phyloP scores from a whole-genome alignment of 2,329 filamentous ascomycete genomes.

The Hypoxylon sp. region DNA sequence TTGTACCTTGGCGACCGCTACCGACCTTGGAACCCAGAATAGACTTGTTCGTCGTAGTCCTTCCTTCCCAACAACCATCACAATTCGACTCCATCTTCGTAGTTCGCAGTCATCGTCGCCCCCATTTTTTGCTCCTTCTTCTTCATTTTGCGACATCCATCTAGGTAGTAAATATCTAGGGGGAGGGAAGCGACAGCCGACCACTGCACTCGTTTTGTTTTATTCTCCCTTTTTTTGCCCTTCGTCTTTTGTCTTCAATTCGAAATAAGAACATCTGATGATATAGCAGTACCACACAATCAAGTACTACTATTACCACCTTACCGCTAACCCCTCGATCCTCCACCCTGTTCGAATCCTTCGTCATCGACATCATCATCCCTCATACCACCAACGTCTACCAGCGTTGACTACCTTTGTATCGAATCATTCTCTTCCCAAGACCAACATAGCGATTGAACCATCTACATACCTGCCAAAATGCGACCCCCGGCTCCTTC shows the following conservation, averaged over 20 bases:
- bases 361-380: slow-evolving; percentile 21
- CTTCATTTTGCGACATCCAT: slow-evolving; percentile 15
- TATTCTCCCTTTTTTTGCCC: background rate
- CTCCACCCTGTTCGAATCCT: slow-evolving; percentile 22
- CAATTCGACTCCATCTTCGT: slow-evolving; percentile 26
- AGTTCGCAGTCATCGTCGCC: slow-evolving; percentile 25
- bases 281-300: slow-evolving; percentile 6
- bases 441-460: slow-evolving; percentile 7
- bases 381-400: slow-evolving; percentile 18
- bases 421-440: background rate
- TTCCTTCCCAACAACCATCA: slow-evolving; percentile 22
- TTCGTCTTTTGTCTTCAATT: background rate
- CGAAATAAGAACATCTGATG: slow-evolving; percentile 5
- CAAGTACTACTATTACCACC: slow-evolving; percentile 8
- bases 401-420: background rate
- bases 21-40: slow-evolving; percentile 2
- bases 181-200: slow-evolving; percentile 23
- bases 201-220: slow-evolving; percentile 22
- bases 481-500: slow-evolving; percentile 52
- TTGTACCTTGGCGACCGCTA: slow-evolving; percentile 1
- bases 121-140: background rate
- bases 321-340: slow-evolving; percentile 32
- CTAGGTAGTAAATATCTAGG: slow-evolving; percentile 3
- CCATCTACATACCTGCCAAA: slow-evolving; percentile 13
- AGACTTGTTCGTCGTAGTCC: slow-evolving; percentile 1